Evolutionary conservation across 1,284 basidiomycete genomes (phyloP), one percentile per base, ranked within the genome.

Genomic region (Cutaneotrichosporon sp.): DNA sequence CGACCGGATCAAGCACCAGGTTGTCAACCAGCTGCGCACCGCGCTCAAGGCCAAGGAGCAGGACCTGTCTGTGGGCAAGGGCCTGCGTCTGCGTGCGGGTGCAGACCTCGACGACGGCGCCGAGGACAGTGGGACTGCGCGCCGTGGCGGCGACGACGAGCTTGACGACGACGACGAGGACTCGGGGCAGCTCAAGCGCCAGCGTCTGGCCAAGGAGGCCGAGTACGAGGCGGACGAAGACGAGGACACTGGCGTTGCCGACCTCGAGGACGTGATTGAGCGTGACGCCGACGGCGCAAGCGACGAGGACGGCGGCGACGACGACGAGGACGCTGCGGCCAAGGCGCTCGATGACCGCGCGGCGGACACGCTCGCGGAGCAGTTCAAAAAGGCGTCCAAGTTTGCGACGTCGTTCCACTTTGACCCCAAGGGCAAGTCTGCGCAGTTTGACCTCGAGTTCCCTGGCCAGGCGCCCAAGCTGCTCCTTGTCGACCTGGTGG

Each of bases 401-500:
- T 81, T 74, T 64, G 76, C 80, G 46, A 74, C 82, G 14, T 79
- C 80, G 22, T 92, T 97, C 75, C 77, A 77, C 49, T 98, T 94
- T 75, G 82, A 84, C 68, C 63, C 68, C 42, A 72, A 76, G 58
- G 83, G 85, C 51, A 79, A 79, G 35, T 81, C 79, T 30, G 90
- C 87, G 67, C 83, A 80, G 46, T 88, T 96, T 67, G 83, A 86
- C 52, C 80, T 97, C 33, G 83, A 90, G 76, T 78, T 80, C 71
- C 72, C 76, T 2, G 76, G 75, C n/a, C 72, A 68, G 52, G 72
- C 90, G 68, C 90, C 90, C 21, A 97, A 97, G 75, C 79, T 97
- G 37, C 79, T 97, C 30, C 81, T 97, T 34, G 90, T 96, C 49
- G 92, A 91, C 51, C 83, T 97, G 58, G 81, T 96, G 51, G 92